These are phyloP conservation scores for Centrapalus pauciflorus DNA, from an alignment of 129 eudicot species.

Conservation along the genomic window DNA sequence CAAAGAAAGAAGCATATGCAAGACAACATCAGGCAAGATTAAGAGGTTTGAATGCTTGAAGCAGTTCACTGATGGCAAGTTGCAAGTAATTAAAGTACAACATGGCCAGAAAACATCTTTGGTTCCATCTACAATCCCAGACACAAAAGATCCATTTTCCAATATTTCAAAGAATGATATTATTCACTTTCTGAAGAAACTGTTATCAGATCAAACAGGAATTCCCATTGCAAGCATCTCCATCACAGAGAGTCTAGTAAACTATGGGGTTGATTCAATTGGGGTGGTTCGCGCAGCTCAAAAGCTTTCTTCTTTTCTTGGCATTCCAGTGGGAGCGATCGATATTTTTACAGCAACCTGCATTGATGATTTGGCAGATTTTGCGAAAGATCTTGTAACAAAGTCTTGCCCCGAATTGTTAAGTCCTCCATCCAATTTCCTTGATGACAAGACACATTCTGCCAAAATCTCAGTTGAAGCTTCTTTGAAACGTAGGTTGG, in stretches of 20 bases:
- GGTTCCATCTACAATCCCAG: background rate
- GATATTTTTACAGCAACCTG: conserved; percentile 53
- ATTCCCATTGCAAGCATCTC: conserved; percentile 32
- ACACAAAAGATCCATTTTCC: conserved; percentile 4
- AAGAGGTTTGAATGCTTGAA: conserved; percentile 40
- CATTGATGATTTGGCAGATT: conserved; percentile 47
- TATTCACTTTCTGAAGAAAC: conserved; percentile 31
- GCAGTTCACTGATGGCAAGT: conserved; percentile 31
- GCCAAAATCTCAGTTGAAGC: background rate
- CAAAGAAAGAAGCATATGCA: conserved; percentile 36
- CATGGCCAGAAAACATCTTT: background rate
- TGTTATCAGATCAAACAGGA: conserved; percentile 37
- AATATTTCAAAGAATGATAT: conserved; percentile 31
- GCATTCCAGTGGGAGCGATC: conserved; percentile 43
- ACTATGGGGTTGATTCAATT: conserved; percentile 43
- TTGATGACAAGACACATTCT: background rate
- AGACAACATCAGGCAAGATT: conserved; percentile 47
- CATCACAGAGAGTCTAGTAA: conserved; percentile 24
- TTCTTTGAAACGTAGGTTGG: conserved; percentile 21
- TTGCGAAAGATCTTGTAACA: conserved; percentile 31
- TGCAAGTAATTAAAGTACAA: conserved; percentile 19
- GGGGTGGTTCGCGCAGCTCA: conserved; percentile 56
- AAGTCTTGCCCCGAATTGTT: conserved; percentile 17
- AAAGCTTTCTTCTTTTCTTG: conserved; percentile 38
- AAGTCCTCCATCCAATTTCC: background rate